Evolutionary conservation across 345 rosid genomes (phyloP), one percentile per base, ranked within the genome.

Genomic region (Pelargonium nanum): DNA sequence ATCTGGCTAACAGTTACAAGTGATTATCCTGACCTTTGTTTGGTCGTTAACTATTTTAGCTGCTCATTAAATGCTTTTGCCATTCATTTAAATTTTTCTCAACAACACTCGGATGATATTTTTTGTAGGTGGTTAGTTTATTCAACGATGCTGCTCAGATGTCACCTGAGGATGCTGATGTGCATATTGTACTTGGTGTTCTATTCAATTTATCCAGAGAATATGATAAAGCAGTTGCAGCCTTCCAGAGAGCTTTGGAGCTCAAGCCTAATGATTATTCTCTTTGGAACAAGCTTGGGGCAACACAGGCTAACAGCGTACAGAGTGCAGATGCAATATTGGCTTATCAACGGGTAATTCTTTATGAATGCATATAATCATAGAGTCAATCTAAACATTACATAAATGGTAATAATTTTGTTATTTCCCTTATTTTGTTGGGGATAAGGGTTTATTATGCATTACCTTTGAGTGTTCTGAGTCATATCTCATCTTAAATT

Each of bases 281-380:
- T 23, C 94, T 94, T 19, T 94, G 99, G 99, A 94, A 94, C 80
- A 90, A 94, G 75, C 90, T 90, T 44, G 97, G 99, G 30, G 99
- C 99, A 24, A 94, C 99, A 53, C 96, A 90, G 76, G 99, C 97
- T 63, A 94, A 94, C 75, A 94, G 99, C 72, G 89, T 90, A 68
- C 97, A 90, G 74, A 87, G 99, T 82, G 84, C 95, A 52, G 97
- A 94, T 83, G 99, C 99, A 55, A 94, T 94, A 75, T 74, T 78
- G 67, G 99, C 99, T 63, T 94, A 94, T 75, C 99, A 94, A 67
- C 87, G 71, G 86, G 97, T 90, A 75, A 45, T 56, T 51, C 51
- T 55, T 20, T 17, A 9, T 40, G 45, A 0, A 24, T 26, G 24
- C 3, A 10, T 50, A 19, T 19, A 6, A 0, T 52, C 25, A 24